Evolutionary conservation across 306 rosid species (phyloP).

Genomic region (Cucumis hystrix): DNA sequence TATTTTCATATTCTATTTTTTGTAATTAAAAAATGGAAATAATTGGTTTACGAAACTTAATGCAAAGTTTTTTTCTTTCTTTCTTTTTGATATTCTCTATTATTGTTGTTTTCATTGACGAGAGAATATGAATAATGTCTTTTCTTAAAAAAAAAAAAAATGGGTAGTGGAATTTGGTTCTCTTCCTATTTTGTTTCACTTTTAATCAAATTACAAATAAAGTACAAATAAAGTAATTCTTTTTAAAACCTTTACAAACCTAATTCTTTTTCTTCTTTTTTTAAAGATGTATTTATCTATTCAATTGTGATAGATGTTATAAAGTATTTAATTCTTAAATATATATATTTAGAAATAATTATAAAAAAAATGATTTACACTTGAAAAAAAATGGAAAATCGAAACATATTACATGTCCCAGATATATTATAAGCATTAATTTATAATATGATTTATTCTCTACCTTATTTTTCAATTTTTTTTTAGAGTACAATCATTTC

Average conservation of each 20-base stretch:
- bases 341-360: too few species aligned
- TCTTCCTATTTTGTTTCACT: neutral
- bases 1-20: neutral
- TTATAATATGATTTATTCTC: neutral
- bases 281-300: neutral
- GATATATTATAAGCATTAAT: too few species aligned
- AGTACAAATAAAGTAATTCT: neutral
- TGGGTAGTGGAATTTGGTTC: neutral
- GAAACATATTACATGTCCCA: too few species aligned
- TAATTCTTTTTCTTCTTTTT: too few species aligned
- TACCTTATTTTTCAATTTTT: too few species aligned
- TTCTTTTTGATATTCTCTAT: neutral
- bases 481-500: too few species aligned
- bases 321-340: neutral
- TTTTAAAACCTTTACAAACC: neutral
- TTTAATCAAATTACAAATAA: neutral
- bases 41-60: neutral
- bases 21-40: neutral
- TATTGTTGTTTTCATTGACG: neutral
- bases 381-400: too few species aligned
- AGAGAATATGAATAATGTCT: neutral
- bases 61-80: neutral
- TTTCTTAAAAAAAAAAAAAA: neutral
- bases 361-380: too few species aligned
- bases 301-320: neutral